Evolutionary conservation across 148 eudicot genomes (phyloP).

Genomic region (Agrostemma githago): DNA sequence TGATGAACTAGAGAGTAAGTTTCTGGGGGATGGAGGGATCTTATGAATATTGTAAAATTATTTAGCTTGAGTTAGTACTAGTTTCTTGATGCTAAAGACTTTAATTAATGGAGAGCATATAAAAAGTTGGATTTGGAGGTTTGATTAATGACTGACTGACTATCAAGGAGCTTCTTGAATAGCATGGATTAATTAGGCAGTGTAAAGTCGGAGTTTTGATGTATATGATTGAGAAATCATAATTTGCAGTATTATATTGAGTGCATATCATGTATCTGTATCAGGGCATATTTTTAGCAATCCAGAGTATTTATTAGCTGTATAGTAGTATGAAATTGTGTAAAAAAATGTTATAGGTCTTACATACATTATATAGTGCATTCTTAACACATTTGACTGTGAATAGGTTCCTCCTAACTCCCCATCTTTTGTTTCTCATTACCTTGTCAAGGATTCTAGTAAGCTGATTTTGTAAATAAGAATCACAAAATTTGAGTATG

Average conservation of each 20-base stretch:
- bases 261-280: too few species aligned
- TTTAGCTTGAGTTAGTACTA: background rate
- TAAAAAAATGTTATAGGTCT: conserved; percentile 24
- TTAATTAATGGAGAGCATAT: background rate
- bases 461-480: conserved; percentile 20
- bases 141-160: too few species aligned
- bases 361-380: conserved; percentile 14
- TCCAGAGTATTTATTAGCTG: conserved; percentile 20
- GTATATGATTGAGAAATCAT: background rate
- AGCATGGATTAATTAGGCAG: background rate
- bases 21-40: background rate
- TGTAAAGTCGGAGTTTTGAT: background rate
- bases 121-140: background rate
- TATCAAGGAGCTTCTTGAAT: background rate
- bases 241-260: background rate
- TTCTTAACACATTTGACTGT: conserved; percentile 20
- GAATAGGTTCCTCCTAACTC: conserved; percentile 24
- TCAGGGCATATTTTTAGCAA: conserved; percentile 10
- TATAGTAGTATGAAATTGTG: conserved; percentile 26
- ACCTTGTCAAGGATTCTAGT: conserved; percentile 19
- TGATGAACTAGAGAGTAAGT: background rate
- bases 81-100: background rate
- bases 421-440: conserved; percentile 4
- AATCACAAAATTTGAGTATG: conserved; percentile 12
- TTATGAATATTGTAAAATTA: background rate